Base-by-base conservation (phyloP, 2,329 filamentous ascomycete genomes). In the Tolypocladium endophyticum region DNA sequence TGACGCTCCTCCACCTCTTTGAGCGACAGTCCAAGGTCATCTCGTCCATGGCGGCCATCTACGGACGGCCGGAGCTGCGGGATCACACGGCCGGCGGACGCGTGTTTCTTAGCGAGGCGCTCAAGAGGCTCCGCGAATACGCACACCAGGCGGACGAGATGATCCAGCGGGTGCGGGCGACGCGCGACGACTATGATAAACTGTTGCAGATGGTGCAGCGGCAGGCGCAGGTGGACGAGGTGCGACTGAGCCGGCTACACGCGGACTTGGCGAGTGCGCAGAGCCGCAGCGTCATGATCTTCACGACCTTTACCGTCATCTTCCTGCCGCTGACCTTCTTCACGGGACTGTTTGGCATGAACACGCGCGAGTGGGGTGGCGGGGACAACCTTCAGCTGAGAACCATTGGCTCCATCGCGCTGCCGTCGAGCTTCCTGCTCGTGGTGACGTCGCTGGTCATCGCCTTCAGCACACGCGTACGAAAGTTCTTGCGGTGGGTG, bases 121-220 rank as follows among this genome's bases (percentile, higher is more conserved):
- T 84, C 41, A 72, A 72, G 33, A 76, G 79, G 43, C 69, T 87
- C 1, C 76, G 77, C 1, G 83, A 84, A 59, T 87, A 86, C 66
- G 76, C 75, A 20, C 75, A 76, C 25, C 78, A 81, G 60, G 74
- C 81, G 0, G 71, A 72, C 3, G 82, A 85, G 58, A 87, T 87
- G 84, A 73, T 80, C 8, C 74, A 78, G 41, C 75, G 83, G n/a
- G 83, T 85, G 1, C 77, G 81, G 16, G 73, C 74, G 4, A 85
- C 84, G 2, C 77, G 84, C 45, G 83, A 81, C 54, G 84, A 86
- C 62, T 87, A 86, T 63, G 83, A 86, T 64, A 86, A 86, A 63
- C 76, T 87, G 6, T 79, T 87, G 16, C 83, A 87, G 68, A 85
- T 87, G 77, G 84, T 85, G 47, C 84, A 87, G 67, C 82, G 85